Evolutionary conservation across 2,329 filamentous ascomycete genomes (phyloP).

Genomic region (Elsinoe batatas): DNA sequence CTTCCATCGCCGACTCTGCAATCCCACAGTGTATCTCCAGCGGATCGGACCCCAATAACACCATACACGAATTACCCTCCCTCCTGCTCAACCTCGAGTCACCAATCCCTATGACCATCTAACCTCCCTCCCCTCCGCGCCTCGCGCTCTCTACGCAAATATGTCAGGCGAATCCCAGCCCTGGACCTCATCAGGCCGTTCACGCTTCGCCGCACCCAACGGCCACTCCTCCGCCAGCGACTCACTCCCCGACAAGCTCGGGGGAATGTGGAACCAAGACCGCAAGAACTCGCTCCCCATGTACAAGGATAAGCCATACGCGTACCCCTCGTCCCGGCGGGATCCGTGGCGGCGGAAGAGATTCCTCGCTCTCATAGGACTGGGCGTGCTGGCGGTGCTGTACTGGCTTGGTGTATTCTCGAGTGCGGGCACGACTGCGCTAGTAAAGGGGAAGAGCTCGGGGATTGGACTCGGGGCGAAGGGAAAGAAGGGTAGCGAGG

Average conservation of each 20-base stretch:
- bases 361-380: conserved; percentile 41
- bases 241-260: conserved; percentile 38
- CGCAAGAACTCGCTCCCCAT: conserved; percentile 61
- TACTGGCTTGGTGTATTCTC: conserved; percentile 62
- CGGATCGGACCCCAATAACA: not conserved
- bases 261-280: conserved; percentile 52
- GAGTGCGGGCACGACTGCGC: conserved; percentile 14
- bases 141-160: not conserved
- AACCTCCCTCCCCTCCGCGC: not conserved
- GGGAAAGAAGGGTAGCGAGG: conserved; percentile 26
- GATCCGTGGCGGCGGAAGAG: conserved; percentile 55
- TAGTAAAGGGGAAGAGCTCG: conserved; percentile 38
- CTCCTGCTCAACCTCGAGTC: not conserved
- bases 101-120: not conserved
- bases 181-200: conserved; percentile 8
- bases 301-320: conserved; percentile 99
- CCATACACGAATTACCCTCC: not conserved
- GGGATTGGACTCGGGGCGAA: conserved; percentile 47
- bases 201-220: conserved; percentile 5
- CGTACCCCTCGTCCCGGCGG: conserved; percentile 51
- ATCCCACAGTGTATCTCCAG: too few species aligned
- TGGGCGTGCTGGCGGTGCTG: conserved; percentile 49
- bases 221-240: conserved; percentile 14
- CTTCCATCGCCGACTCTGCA: too few species aligned
- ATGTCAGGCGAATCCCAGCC: conserved; percentile 9